Base-by-base conservation (phyloP, 1,139 yeast genomes). In the Wickerhamomyces sp. region DNA sequence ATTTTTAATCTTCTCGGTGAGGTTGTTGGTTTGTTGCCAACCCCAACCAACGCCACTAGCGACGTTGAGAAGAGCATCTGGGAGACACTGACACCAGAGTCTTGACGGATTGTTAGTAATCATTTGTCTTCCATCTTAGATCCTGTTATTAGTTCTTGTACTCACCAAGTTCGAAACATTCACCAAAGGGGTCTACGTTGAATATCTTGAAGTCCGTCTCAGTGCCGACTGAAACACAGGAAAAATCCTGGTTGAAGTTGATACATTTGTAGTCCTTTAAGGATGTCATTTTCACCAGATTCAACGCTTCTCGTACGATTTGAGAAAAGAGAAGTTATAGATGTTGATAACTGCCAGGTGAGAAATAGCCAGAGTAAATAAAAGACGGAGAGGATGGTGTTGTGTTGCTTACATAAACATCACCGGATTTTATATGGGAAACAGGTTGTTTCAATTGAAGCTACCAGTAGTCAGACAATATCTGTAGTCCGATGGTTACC, bases 41-140 rank as follows among this genome's bases (percentile, higher is more conserved):
- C 63, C 1, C 75, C 85, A 1, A 81, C 84, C 2, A 84, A 71
- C 1, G 86, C 84, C 2, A 86, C 72, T 36, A 85, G 65, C 5
- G 89, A 81, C 0, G 91, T 82, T 7, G 87, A 79, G 56, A 82
- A 84, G 10, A 85, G 68, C 84, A 84, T 82, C 53, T 82, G 83
- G 27, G 80, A 73, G 2, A 75, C 66, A 45, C 68, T 61, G 34
- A 66, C 63, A 1, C 69, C 71, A 32, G 64, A 65, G 8, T 51
- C 55, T 47, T 44, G 23, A 18, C 23, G 23, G 23, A 18, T 18
- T 18, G 23, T 18, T 18, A 18, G 23, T 18, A 18, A 4, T 18
- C 4, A 5, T 5, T 18, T 18, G 23, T 18, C 23, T 18, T 18
- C 5, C 23, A 18, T 18, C 23, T 4, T 18, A 3, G 23, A 4